phyloP scores from a whole-genome alignment of 164 flowering plant species.

The Magnolia sinica region DNA sequence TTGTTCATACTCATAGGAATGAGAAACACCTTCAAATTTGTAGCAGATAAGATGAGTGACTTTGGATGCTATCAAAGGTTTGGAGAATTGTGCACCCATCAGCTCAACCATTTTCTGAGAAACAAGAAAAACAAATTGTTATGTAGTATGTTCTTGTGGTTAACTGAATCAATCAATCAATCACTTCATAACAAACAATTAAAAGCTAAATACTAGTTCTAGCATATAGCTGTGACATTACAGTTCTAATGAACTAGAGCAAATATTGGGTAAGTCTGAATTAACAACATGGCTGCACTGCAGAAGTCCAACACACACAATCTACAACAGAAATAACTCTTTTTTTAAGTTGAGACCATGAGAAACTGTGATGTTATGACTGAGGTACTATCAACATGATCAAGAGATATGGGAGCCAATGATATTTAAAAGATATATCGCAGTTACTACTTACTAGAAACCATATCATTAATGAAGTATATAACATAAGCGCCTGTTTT shows the following conservation, averaged over 20 bases:
- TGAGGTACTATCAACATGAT: too few species aligned
- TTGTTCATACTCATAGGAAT: not conserved
- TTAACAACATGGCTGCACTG: too few species aligned
- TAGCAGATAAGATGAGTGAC: constrained; percentile 96
- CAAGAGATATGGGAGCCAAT: too few species aligned
- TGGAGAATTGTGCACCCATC: constrained; percentile 89
- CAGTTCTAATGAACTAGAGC: not conserved
- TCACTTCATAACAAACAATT: not conserved
- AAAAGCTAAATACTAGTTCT: too few species aligned
- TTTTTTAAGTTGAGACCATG: too few species aligned
- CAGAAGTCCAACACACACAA: too few species aligned
- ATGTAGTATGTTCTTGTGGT: not conserved
- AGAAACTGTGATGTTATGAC: too few species aligned
- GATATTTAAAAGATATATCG: too few species aligned
- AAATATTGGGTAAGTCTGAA: not conserved
- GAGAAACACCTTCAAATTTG: constrained; percentile 78
- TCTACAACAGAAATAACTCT: too few species aligned
- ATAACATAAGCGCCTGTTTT: too few species aligned
- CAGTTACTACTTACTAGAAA: too few species aligned
- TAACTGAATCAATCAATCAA: not conserved
- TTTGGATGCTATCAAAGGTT: constrained; percentile 79
- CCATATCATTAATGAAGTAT: too few species aligned
- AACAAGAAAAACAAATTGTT: constrained; percentile 5
- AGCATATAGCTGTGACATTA: not conserved
- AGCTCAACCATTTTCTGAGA: constrained; percentile 75